phyloP scores from a whole-genome alignment of 2,329 filamentous ascomycete genomes.

The Lasiodiplodia theobromae region DNA sequence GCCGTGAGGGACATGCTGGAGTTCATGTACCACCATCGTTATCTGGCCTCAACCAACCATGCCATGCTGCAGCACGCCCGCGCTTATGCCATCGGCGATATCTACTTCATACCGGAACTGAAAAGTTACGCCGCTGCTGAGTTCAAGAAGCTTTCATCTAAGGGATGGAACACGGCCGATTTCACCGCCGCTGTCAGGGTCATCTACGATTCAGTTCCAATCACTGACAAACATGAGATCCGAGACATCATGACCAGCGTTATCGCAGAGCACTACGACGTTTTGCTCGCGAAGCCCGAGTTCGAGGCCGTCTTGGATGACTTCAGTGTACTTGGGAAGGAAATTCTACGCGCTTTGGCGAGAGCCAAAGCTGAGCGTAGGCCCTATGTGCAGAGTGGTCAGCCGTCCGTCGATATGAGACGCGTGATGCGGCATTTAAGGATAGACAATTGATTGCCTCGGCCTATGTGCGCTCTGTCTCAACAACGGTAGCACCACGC shows the following conservation, averaged over 20 bases:
- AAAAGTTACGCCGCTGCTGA: too few species aligned
- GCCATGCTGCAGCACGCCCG: not conserved
- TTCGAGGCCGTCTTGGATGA: not conserved
- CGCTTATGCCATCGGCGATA: not conserved
- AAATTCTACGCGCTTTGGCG: not conserved
- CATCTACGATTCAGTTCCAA: not conserved
- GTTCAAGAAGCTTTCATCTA: not conserved
- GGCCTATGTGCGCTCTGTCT: too few species aligned
- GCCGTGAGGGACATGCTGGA: conserved; percentile 81
- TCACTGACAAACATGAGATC: not conserved
- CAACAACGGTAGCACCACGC: too few species aligned
- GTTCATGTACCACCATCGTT: conserved; percentile 67
- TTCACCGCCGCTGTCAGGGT: not conserved
- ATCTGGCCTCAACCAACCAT: too few species aligned
- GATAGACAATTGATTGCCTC: too few species aligned
- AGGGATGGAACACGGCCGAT: not conserved
- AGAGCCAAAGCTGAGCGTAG: too few species aligned
- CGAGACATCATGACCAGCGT: not conserved
- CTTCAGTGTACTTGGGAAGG: not conserved
- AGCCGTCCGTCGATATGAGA: too few species aligned
- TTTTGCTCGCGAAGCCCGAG: not conserved
- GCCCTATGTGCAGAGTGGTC: too few species aligned
- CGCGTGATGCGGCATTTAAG: too few species aligned
- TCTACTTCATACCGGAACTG: not conserved
- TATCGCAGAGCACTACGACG: not conserved